phyloP scores from a whole-genome alignment of 2,329 filamentous ascomycete genomes.

The Talaromyces albobiverticillius region DNA sequence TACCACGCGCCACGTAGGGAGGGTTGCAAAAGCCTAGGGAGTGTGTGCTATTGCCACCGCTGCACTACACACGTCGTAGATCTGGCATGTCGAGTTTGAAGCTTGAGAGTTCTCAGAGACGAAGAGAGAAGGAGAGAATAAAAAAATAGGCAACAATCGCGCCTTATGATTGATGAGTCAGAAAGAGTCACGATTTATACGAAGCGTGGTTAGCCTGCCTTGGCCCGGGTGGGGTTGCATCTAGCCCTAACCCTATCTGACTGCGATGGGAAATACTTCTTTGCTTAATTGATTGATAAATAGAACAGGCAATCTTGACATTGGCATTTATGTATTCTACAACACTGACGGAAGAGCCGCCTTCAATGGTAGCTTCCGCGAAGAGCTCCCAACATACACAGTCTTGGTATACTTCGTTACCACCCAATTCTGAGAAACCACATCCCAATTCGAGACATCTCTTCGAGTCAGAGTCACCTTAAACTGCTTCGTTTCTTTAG shows the following conservation, averaged over 20 bases:
- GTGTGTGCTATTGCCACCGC: not conserved
- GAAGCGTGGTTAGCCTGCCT: not conserved
- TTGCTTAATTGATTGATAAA: too few species aligned
- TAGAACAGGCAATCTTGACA: too few species aligned
- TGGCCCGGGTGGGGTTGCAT: not conserved
- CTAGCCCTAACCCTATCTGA: not conserved
- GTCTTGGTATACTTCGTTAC: slow-evolving; percentile 56
- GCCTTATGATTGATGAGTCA: not conserved
- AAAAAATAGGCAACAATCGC: too few species aligned
- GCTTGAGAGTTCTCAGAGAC: too few species aligned
- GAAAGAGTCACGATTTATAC: not conserved
- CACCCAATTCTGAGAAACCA: slow-evolving; percentile 75
- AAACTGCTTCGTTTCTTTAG: slow-evolving; percentile 66
- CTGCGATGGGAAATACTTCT: not conserved
- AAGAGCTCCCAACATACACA: slow-evolving; percentile 60
- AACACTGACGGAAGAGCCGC: slow-evolving; percentile 25
- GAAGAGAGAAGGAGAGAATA: too few species aligned
- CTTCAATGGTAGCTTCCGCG: slow-evolving; percentile 54
- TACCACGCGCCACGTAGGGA: not conserved
- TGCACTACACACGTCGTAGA: too few species aligned
- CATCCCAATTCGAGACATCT: slow-evolving; percentile 86
- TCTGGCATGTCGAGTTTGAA: too few species aligned
- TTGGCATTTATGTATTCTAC: too few species aligned
- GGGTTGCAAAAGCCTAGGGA: not conserved
- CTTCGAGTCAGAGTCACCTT: slow-evolving; percentile 67